Evolutionary conservation across 179 eudicot species (phyloP).

Genomic region (Beta lomatogona): DNA sequence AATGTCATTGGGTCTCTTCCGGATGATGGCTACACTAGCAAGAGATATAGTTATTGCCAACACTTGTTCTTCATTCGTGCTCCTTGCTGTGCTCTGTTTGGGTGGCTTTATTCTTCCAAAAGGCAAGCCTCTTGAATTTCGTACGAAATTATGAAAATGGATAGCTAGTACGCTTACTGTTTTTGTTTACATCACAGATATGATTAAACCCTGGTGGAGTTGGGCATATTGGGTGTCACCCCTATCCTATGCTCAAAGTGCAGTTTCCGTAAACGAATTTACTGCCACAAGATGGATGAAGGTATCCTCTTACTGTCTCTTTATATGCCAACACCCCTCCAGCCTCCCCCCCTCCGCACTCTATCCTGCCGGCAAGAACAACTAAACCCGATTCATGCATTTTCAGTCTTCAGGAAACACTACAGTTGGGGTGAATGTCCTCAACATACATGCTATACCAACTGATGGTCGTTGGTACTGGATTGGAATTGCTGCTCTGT

Average conservation of each 20-base stretch:
- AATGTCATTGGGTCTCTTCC: conserved; percentile 92
- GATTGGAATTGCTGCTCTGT: conserved; percentile 71
- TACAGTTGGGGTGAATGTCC: conserved; percentile 23
- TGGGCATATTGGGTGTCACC: conserved; percentile 55
- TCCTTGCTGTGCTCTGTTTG: conserved; percentile 61
- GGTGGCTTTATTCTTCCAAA: conserved; percentile 88
- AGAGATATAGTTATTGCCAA: conserved; percentile 83
- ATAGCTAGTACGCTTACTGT: neutral
- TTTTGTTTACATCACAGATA: conserved; percentile 23
- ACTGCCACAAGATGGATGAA: conserved; percentile 29
- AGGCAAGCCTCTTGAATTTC: conserved; percentile 38
- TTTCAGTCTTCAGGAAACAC: conserved; percentile 56
- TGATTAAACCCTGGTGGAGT: conserved; percentile 40
- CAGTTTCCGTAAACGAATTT: conserved; percentile 45
- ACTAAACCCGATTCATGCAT: conserved; percentile 6
- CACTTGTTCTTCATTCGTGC: conserved; percentile 62
- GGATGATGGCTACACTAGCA: conserved; percentile 70
- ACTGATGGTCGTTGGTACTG: conserved; percentile 65
- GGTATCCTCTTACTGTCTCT: conserved; percentile 38
- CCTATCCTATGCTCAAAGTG: conserved; percentile 46
- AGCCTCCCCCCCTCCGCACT: neutral
- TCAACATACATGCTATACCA: conserved; percentile 50
- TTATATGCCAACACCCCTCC: neutral
- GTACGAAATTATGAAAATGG: neutral
- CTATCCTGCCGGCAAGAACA: neutral